A percentile compares a stretch with the other conserved stretches of the same genome.
Conservation (phyloP, 495 filamentous ascomycete genomes). For the Talaromyces thailandensis region DNA sequence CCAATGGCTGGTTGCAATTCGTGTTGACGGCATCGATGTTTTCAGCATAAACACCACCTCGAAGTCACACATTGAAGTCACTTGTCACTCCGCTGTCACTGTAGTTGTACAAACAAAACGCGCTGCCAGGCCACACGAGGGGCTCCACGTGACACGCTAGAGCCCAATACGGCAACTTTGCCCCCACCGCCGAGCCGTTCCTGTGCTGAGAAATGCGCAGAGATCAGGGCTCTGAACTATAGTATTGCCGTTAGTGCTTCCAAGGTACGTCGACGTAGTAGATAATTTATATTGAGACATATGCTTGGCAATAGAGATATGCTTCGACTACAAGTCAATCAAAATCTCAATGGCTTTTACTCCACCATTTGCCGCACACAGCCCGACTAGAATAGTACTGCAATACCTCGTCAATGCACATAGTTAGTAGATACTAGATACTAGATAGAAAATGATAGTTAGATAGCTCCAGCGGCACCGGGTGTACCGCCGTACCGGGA, state of each 20-base stretch:
- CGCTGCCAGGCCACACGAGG: slow-evolving; percentile 8
- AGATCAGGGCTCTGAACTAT: neutral
- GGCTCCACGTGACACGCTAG: slow-evolving; percentile 20
- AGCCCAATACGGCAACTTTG: slow-evolving; percentile 8
- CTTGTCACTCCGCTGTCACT: neutral
- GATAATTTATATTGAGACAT: neutral
- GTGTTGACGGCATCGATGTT: neutral
- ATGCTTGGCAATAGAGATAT: no score
- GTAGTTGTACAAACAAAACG: slow-evolving; percentile 3
- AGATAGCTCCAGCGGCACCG: neutral
- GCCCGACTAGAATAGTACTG: neutral
- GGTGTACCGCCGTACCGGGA: neutral
- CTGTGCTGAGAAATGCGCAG: slow-evolving; percentile 22
- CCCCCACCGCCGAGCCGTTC: slow-evolving; percentile 6
- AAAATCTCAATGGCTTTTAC: neutral
- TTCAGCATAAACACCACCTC: neutral
- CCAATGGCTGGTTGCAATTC: neutral
- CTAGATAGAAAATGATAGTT: neutral
- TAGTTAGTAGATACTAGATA: no score
- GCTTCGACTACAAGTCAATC: no score
- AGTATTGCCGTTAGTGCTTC: neutral
- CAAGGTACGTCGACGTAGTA: neutral
- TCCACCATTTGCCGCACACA: neutral
- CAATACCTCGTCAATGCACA: neutral
- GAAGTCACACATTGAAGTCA: neutral